Conservation (phyloP, 139 green algal species). For the Marvania coccoides region DNA sequence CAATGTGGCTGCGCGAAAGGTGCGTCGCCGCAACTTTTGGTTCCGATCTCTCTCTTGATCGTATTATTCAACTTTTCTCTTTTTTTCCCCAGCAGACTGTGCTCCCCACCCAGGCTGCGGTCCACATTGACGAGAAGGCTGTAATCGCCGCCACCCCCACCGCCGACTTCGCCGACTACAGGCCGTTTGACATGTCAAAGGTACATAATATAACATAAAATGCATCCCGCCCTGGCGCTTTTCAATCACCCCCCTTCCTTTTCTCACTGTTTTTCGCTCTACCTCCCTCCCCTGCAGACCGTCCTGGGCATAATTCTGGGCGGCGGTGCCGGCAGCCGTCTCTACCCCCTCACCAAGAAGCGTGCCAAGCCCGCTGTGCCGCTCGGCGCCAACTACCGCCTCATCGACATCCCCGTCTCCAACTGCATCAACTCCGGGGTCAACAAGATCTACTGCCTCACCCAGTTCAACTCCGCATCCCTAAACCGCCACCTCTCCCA, state of each 20-base stretch:
- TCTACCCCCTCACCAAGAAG: constrained; percentile 98
- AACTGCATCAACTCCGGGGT: constrained; percentile 99
- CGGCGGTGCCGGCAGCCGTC: constrained; percentile 85
- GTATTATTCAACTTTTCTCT: neutral
- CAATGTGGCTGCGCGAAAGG: neutral
- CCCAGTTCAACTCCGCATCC: constrained; percentile 99
- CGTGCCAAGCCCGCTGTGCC: constrained; percentile 97
- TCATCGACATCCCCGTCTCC: constrained; percentile 99
- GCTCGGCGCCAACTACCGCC: constrained; percentile 97
- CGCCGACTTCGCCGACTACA: neutral
- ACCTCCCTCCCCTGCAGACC: constrained; percentile 49
- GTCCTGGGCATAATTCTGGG: constrained; percentile 96
- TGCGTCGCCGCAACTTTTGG: neutral
- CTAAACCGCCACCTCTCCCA: constrained; percentile 96
- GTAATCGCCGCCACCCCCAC: neutral
- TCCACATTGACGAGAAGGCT: neutral
- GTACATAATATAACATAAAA: neutral
- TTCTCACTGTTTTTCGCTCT: neutral
- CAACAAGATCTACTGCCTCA: constrained; percentile 99
- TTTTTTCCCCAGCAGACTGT: neutral
- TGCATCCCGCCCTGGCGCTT: no score
- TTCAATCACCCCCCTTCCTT: neutral
- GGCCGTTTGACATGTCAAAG: constrained; percentile 1
- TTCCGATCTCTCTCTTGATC: neutral
- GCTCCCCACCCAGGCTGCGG: neutral